A percentile compares a stretch with the other conserved stretches of the same genome.
These are phyloP conservation scores for Boehmeria nivea DNA, from an alignment of 306 rosid species.

Conservation along the genomic window DNA sequence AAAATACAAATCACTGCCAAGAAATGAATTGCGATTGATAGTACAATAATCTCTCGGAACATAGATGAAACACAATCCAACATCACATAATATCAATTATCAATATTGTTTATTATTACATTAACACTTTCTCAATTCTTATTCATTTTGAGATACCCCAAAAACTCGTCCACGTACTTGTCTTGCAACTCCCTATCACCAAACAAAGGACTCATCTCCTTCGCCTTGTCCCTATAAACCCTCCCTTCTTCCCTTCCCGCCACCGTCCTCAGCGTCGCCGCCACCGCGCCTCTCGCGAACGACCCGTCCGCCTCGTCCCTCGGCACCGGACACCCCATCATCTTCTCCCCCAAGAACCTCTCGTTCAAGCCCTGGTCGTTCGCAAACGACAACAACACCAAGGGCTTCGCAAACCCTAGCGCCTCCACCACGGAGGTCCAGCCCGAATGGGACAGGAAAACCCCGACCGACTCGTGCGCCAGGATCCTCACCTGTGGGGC, in stretches of 20 bases:
- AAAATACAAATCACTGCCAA: no score
- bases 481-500: constrained; percentile 52
- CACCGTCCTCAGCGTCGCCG: not conserved
- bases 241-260: not conserved
- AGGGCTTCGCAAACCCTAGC: constrained; percentile 13
- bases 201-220: not conserved
- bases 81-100: no score
- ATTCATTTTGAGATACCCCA: not conserved
- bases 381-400: constrained; percentile 19
- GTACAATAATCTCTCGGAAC: no score
- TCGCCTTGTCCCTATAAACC: constrained; percentile 8
- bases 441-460: constrained; percentile 54
- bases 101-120: no score
- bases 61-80: no score
- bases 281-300: not conserved
- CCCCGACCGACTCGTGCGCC: constrained; percentile 48
- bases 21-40: no score
- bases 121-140: no score
- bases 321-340: not conserved
- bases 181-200: not conserved
- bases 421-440: constrained; percentile 56
- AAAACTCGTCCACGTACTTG: constrained; percentile 9
- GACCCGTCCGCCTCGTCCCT: constrained; percentile 4
- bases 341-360: constrained; percentile 17
- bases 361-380: constrained; percentile 25